Conservation (phyloP, 164 flowering plant genomes). For the Echeveria elegans region DNA sequence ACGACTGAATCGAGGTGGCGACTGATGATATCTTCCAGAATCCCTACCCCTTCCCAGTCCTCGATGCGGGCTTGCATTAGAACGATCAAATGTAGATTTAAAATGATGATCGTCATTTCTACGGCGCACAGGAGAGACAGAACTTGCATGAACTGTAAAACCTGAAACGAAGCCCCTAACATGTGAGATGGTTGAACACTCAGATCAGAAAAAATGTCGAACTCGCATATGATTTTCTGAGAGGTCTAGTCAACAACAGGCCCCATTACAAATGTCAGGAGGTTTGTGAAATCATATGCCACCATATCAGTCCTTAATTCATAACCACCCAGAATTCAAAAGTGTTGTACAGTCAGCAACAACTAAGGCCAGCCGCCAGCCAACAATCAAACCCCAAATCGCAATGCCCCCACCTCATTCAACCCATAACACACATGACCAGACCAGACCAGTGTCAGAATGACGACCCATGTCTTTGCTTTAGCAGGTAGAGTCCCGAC, state of each 20-base stretch:
- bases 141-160: slow-evolving; percentile 70
- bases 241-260: slow-evolving; percentile 6
- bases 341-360: neutral
- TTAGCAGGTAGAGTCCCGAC: neutral
- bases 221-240: slow-evolving; percentile 11
- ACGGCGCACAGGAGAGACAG: slow-evolving; percentile 64
- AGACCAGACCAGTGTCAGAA: neutral
- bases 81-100: slow-evolving; percentile 43
- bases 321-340: neutral
- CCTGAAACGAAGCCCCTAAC: slow-evolving; percentile 59
- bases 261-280: neutral
- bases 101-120: slow-evolving; percentile 51
- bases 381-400: neutral
- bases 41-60: slow-evolving; percentile 60
- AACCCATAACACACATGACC: neutral
- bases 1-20: slow-evolving; percentile 63
- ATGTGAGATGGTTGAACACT: slow-evolving; percentile 18
- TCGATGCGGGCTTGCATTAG: slow-evolving; percentile 36
- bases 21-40: slow-evolving; percentile 54
- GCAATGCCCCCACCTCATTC: neutral
- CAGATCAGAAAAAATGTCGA: slow-evolving; percentile 2
- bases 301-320: neutral
- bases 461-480: neutral
- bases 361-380: neutral
- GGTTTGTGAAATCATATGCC: neutral